phyloP scores from a whole-genome alignment of 768 basidiomycete genomes.

The Psilocybe tampanensis region DNA sequence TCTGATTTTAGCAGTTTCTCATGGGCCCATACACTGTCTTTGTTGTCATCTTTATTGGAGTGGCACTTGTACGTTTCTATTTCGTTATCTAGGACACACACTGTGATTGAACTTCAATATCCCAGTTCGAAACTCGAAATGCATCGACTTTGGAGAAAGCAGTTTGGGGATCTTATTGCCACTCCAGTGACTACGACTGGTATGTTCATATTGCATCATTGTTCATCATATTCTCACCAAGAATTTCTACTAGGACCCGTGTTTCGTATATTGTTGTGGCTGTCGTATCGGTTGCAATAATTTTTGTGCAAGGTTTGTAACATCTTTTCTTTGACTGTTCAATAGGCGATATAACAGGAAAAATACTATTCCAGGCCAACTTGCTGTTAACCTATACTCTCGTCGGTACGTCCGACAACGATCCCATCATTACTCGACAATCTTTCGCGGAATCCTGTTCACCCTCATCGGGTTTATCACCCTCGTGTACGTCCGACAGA shows the following conservation, averaged over 20 bases:
- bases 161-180: slow-evolving; percentile 20
- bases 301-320: slow-evolving; percentile 22
- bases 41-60: slow-evolving; percentile 19
- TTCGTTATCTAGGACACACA: neutral
- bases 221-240: neutral
- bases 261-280: slow-evolving; percentile 20
- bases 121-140: slow-evolving; percentile 16
- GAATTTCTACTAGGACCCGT: slow-evolving; percentile 10
- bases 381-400: slow-evolving; percentile 20
- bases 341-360: neutral
- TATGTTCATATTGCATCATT: neutral
- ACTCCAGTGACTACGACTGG: slow-evolving; percentile 17
- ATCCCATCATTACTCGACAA: slow-evolving; percentile 15
- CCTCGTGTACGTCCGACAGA: slow-evolving; percentile 19
- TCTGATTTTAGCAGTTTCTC: slow-evolving; percentile 10
- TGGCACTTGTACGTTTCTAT: slow-evolving; percentile 14
- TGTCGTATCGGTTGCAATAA: slow-evolving; percentile 14
- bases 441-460: slow-evolving; percentile 21
- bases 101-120: neutral
- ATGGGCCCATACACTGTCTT: slow-evolving; percentile 24
- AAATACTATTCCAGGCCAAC: slow-evolving; percentile 11
- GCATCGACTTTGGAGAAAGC: slow-evolving; percentile 15
- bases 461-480: slow-evolving; percentile 20
- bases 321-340: neutral
- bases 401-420: slow-evolving; percentile 6